Base-by-base conservation (phyloP, 768 basidiomycete genomes). In the Erythrobasidium yunnanense region DNA sequence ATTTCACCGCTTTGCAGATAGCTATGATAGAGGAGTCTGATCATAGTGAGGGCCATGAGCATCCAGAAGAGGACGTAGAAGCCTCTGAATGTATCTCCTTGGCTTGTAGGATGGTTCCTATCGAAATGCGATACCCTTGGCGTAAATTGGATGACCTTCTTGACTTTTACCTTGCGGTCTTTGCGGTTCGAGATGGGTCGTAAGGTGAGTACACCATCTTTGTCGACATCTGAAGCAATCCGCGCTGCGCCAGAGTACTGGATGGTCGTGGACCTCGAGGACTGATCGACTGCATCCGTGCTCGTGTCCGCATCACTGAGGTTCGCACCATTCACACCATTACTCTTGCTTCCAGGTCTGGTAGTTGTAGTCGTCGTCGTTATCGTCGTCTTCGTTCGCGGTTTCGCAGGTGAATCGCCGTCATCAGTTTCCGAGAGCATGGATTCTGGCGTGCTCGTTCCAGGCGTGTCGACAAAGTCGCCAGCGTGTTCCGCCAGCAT, bases 51-150 rank as follows among this genome's bases (percentile, higher is more conserved):
- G 22, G 85, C 85, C 62, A 88, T 84, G 4, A 70, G 45, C 55
- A 80, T 77, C 80, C 95, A 97, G 78, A 97, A 97, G 54, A 97
- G 81, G 2, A 87, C 83, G 77, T 90, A 96, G 79, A 97, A 97
- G 0, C 93, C 93, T 54, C 72, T 55, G 54, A 73, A 73, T 20
- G 67, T 20, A 47, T 69, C 67, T 11, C 47, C 57, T 47, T 68
- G 67, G 1, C 53, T 42, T 13, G 52, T 55, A n/a, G 68, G 68
- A 33, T 69, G 68, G 30, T 49, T 47, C 13, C 67, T 35, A 38
- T 69, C 68, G 42, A 69, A 69, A 27, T 7, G 46, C 20, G 66
- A 67, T 1, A 57, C 22, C 25, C 67, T 22, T 1, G 67, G 67
- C 18, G 42, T 20, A 60, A 68, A 65, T 17, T 20, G 22, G 51